Percentiles rank a stretch among this genome's conserved stretches.
phyloP scores from a whole-genome alignment of 306 rosid genomes.

The Glycyrrhiza uralensis region DNA sequence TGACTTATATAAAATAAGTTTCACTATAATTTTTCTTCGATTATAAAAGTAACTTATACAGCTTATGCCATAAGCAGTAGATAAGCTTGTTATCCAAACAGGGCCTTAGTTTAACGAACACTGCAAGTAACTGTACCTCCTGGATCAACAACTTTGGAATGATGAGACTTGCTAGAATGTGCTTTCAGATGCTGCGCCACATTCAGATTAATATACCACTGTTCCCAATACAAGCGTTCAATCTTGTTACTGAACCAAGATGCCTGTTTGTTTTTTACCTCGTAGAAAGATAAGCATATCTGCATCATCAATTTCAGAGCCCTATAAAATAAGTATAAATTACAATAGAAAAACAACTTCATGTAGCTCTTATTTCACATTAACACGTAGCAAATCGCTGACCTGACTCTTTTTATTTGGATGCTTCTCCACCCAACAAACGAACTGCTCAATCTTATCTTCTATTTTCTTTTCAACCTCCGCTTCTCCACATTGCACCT shows the following conservation, averaged over 20 bases:
- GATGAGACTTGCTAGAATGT: conserved; percentile 69
- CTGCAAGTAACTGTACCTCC: conserved; percentile 52
- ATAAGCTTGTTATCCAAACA: too few relatives aligned
- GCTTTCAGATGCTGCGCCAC: conserved; percentile 67
- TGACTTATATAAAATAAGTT: too few relatives aligned
- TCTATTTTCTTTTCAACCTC: conserved; percentile 93
- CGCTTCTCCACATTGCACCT: conserved; percentile 95
- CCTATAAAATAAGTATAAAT: not conserved
- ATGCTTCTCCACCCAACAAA: conserved; percentile 97
- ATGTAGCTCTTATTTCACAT: not conserved
- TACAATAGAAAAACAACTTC: not conserved
- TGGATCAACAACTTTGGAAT: conserved; percentile 68
- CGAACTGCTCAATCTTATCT: conserved; percentile 88
- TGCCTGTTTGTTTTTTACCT: conserved; percentile 74
- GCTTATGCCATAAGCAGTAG: too few relatives aligned
- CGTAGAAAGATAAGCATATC: conserved; percentile 93
- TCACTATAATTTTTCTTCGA: too few relatives aligned
- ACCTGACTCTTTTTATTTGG: conserved; percentile 98
- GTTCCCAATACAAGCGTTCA: conserved; percentile 93
- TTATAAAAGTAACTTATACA: too few relatives aligned
- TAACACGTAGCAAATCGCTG: conserved; percentile 18
- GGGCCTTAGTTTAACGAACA: not conserved
- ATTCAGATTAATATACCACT: conserved; percentile 89
- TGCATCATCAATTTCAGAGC: conserved; percentile 36
- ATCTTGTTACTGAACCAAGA: conserved; percentile 83